Conservation (phyloP, 768 basidiomycete species). For the Lactifluus hygrophoroides region DNA sequence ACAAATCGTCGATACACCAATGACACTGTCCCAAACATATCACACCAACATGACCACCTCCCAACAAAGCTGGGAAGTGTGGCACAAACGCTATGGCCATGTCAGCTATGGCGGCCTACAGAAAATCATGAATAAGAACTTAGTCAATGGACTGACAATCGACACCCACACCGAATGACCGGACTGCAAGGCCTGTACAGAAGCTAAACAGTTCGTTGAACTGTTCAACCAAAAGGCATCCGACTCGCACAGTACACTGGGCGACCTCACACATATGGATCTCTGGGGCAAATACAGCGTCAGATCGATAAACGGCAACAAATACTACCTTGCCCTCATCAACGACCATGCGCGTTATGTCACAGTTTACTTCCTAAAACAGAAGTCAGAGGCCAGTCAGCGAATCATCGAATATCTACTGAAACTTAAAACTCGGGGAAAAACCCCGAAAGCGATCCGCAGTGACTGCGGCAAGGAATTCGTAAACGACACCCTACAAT, state of each 20-base stretch:
- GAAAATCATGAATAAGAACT: fast-evolving
- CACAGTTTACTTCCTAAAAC: not conserved
- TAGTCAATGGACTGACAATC: not conserved
- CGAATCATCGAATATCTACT: not conserved
- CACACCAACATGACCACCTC: no score
- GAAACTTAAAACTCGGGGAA: fast-evolving
- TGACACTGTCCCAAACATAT: no score
- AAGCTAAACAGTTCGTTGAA: not conserved
- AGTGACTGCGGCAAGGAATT: not conserved
- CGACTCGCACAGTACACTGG: fast-evolving
- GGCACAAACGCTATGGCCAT: not conserved
- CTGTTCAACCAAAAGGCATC: not conserved
- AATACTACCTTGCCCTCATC: not conserved
- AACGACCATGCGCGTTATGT: not conserved
- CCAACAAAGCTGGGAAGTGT: not conserved
- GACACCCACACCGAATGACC: not conserved
- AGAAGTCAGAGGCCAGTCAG: no score
- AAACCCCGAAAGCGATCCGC: not conserved
- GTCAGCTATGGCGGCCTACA: not conserved
- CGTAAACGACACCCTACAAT: not conserved
- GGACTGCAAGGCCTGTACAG: not conserved
- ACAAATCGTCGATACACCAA: no score
- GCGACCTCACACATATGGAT: not conserved
- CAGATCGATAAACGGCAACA: not conserved
- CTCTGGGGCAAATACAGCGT: not conserved